Base-by-base conservation (phyloP, 805 yeast genomes). In the Yarrowia yakushimensis region DNA sequence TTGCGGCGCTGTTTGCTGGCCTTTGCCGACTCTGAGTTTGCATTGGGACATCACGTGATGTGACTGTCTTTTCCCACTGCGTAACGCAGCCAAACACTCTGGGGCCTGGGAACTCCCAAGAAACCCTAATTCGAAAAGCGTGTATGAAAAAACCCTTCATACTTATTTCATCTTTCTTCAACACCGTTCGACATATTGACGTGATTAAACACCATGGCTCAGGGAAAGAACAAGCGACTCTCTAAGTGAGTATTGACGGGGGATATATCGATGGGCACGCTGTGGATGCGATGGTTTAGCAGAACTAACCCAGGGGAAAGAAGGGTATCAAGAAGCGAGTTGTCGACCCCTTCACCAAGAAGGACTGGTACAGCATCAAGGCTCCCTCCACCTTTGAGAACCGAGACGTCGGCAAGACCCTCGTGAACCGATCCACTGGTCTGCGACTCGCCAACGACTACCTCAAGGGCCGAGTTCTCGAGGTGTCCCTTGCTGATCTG, bases 261-360 rank as follows among this genome's bases (percentile, higher is more conserved):
- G 37, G 37, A 5, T 2, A 37, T 25, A 8, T 5, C 27, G 27
- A 25, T 4, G 8, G n/a, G n/a, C n/a, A n/a, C n/a, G n/a, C n/a
- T n/a, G n/a, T n/a, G n/a, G n/a, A n/a, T n/a, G n/a, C n/a, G n/a
- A n/a, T n/a, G n/a, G n/a, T n/a, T n/a, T n/a, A n/a, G n/a, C 41
- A 22, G 15, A 6, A 39, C 50, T 43, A 86, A 86, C 60, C 12
- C 45, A 52, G 60, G 84, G 88, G 93, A 84, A 84, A 88, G 90
- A 93, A 93, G 83, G 97, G 98, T 77, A 83, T 90, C 81, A 93
- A 93, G 96, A 94, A 93, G 96, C 93, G 87, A 87, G 94, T 89
- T 78, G 96, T 91, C 73, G 99, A 93, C 85, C 98, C 98, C 78
- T 93, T 93, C 94, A 85, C 97, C 87, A 91, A 92, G 82, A 93